A percentile compares a stretch with the other conserved stretches of the same genome.
Conservation (phyloP, 345 rosid genomes). For the Combretum micranthum region DNA sequence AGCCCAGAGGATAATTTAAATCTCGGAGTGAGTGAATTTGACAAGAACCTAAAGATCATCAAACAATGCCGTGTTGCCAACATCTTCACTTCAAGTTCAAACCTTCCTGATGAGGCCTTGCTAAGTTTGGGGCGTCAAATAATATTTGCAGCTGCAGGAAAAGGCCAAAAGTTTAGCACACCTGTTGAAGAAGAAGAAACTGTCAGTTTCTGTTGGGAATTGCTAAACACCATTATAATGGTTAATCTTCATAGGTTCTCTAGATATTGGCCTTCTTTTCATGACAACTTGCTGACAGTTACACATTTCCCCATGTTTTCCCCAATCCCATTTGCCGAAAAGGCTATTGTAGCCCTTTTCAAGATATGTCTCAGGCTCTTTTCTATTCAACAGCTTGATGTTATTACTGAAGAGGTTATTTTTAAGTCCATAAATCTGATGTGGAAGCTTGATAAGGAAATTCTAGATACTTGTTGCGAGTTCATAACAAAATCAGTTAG, state of each 20-base stretch:
- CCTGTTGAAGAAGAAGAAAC: conserved; percentile 88
- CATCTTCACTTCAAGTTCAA: conserved; percentile 55
- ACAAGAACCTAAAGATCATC: conserved; percentile 77
- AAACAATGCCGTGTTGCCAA: conserved; percentile 72
- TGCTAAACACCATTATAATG: conserved; percentile 37
- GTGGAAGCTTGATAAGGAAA: conserved; percentile 89
- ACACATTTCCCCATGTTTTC: conserved; percentile 80
- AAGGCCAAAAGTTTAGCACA: conserved; percentile 91
- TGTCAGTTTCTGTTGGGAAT: conserved; percentile 77
- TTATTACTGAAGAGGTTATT: conserved; percentile 51
- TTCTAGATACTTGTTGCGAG: conserved; percentile 61
- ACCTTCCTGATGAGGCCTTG: conserved; percentile 48
- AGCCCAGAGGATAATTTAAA: conserved; percentile 66
- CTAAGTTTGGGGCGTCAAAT: conserved; percentile 65
- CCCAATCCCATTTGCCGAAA: conserved; percentile 72
- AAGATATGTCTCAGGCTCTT: conserved; percentile 59
- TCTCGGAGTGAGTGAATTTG: conserved; percentile 81
- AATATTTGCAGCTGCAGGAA: conserved; percentile 87
- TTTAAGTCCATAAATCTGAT: conserved; percentile 74
- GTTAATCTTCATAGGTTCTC: conserved; percentile 53
- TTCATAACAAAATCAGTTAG: conserved; percentile 49
- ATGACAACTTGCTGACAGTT: conserved; percentile 53
- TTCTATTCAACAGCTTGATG: conserved; percentile 37
- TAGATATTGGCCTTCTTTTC: conserved; percentile 61
- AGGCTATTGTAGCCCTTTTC: conserved; percentile 54